Evolutionary conservation across 768 basidiomycete genomes (phyloP).

Genomic region (Boletus sensibilis): DNA sequence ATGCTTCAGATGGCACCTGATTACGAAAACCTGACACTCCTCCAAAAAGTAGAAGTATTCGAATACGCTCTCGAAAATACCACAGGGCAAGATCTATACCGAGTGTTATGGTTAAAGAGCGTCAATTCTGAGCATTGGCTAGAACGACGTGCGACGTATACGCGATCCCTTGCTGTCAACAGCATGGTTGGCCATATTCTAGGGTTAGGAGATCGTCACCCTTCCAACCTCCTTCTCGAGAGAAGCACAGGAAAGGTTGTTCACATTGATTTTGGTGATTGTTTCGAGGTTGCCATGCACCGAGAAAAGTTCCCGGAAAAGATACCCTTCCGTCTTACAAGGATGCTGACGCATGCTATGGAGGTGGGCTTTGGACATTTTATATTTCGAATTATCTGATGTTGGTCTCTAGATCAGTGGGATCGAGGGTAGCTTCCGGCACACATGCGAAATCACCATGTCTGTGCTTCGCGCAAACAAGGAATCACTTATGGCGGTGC

Average conservation of each 20-base stretch:
- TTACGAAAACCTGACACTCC: conserved; percentile 88
- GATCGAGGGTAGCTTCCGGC: conserved; percentile 95
- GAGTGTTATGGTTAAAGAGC: conserved; percentile 96
- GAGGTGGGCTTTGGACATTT: conserved; percentile 55
- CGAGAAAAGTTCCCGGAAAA: conserved; percentile 99
- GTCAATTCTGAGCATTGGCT: conserved; percentile 96
- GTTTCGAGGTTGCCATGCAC: conserved; percentile 97
- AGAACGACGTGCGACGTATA: conserved; percentile 93
- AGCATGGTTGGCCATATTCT: conserved; percentile 99
- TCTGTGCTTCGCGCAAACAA: conserved; percentile 93
- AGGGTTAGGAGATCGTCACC: conserved; percentile 96
- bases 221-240: conserved; percentile 91
- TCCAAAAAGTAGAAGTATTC: conserved; percentile 99
- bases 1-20: conserved; percentile 90
- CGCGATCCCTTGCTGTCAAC: conserved; percentile 91
- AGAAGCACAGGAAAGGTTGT: conserved; percentile 92
- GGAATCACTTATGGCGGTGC: conserved; percentile 97
- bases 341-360: conserved; percentile 99
- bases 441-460: conserved; percentile 98
- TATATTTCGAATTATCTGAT: conserved; percentile 1
- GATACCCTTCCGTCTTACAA: conserved; percentile 95
- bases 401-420: conserved; percentile 78
- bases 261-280: conserved; percentile 97
- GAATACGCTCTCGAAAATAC: conserved; percentile 98
- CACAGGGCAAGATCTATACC: conserved; percentile 95